Evolutionary conservation across 345 rosid species (phyloP), one percentile per base, ranked within the genome.

Genomic region (Salix suchowensis): DNA sequence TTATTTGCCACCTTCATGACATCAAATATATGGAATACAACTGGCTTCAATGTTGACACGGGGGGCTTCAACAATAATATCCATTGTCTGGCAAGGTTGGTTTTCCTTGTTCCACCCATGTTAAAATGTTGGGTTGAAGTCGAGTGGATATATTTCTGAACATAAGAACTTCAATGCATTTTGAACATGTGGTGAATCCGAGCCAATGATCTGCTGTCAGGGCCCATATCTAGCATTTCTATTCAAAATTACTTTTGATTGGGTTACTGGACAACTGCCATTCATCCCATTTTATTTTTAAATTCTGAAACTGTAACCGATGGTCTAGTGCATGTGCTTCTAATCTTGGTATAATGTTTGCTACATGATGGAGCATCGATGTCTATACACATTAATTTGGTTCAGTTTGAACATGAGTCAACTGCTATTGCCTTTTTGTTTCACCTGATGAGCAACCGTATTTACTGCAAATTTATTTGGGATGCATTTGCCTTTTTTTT

Each of bases 61-160:
- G 99, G 99, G 34, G 99, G 97, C 67, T 96, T 96, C 85, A 92
- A 91, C 85, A 96, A 94, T 87, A 94, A 96, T 80, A 89, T 94
- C 67, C 94, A 94, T 81, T 94, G 97, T 85, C 86, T 96, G 89
- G 95, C 99, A 77, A 94, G 97, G 93, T 96, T 60, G 44, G 86
- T 58, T 73, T 73, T 61, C 30, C 24, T n/a, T 44, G 60, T 40
- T 21, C 44, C 50, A 26, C n/a, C 28, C 34, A 32, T 32, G 34
- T 48, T 26, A 60, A 55, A 18, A 7, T 75, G 8, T 21, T 42
- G 37, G 26, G 48, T 67, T 34, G 23, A 21, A 52, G 37, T 67
- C n/a, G 16, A 15, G 36, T 28, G 24, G 68, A 60, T 34, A 78
- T 23, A n/a, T 21, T 26, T 7, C 37, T 65, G 36, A 52, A 48